Evolutionary conservation across 306 rosid genomes (phyloP), one percentile per base, ranked within the genome.

Genomic region (Sicyos baderoa): DNA sequence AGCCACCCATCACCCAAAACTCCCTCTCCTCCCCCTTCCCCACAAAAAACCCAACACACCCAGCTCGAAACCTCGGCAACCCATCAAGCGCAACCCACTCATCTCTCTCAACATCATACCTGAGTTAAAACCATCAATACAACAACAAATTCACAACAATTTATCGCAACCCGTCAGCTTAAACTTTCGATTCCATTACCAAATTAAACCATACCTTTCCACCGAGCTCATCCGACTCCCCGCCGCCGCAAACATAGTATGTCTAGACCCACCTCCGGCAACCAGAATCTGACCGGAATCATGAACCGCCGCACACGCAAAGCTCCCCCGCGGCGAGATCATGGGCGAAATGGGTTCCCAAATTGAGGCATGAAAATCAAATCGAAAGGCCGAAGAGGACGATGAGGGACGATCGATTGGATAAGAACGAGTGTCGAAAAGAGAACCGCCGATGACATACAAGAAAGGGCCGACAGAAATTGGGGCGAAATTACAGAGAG

Each of bases 1-100:
- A 88, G 17, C 98, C 96, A 44, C 98, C 98, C 82, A 92, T 80
- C 71, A 89, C 98, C 93, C 95, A 86, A 37, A 92, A 92, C 71
- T 89, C 91, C 64, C 74, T 76, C 64, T 70, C 72, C 18, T 70
- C 79, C 50, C 75, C 85, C 4, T 64, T 76, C n/a, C 84, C 74
- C 29, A 77, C 87, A 5, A 89, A 61, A 60, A 92, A 89, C 23
- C 98, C 98, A 32, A 81, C 91, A 27, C 98, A 89, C 3, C 98
- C 96, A 0, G 98, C 96, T 10, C 98, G 84, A 53, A 77, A 80
- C 0, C 77, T 72, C 7, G 98, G 95, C 62, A 89, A 60, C 16
- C 88, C 83, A 6, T 92, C 96, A 82, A 92, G 17, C 0, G 83
- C 78, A 9, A 71, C 84, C 98, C 98, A 92, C 76, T 81, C 80